Evolutionary conservation across 2,329 filamentous ascomycete species (phyloP), one percentile per base, ranked within the genome.

Genomic region (Teratosphaeria epicoccoides): DNA sequence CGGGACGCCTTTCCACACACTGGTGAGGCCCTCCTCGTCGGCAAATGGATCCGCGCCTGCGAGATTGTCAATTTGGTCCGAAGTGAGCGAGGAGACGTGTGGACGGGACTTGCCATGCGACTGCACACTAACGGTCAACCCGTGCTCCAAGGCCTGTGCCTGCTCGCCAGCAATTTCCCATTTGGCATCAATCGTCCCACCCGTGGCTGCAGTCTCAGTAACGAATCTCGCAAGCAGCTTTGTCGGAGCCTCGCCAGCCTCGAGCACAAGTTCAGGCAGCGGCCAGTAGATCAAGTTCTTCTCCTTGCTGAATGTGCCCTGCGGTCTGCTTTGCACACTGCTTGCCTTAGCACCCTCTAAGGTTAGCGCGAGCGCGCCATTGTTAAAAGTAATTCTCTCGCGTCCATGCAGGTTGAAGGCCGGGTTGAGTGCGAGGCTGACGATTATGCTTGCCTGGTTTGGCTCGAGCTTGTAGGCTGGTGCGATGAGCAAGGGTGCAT

Each of bases 361-460:
- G 43, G 87, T 83, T 58, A 94, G 84, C 1, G 79, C 81, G 25
- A 84, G 80, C 14, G 88, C 76, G 23, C 96, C 76, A 61, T 95
- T 95, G 61, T 83, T 84, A 40, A 89, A 68, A 1, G 73, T 79
- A 37, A 88, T 63, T 69, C 77, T 68, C 20, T 60, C 52, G 14
- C 53, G 51, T 33, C 64, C 61, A 56, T 62, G 48, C 75, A 71
- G 47, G 71, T 74, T 57, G 64, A 83, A 88, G 1, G 76, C 72
- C 0, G 88, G 86, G 68, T 96, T 95, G 14, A 93, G 77, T 5
- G 83, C 82, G 70, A 96, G 97, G 63, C 85, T 82, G 33, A 97
- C 73, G 50, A 96, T 80, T 40, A 94, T 80, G 40, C 87, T 90
- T n/a, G 91, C 80, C 70, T 95, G 91, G 56, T 85, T 84, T 43